Conservation (phyloP, 2,329 filamentous ascomycete species). For the Fusarium sp. region DNA sequence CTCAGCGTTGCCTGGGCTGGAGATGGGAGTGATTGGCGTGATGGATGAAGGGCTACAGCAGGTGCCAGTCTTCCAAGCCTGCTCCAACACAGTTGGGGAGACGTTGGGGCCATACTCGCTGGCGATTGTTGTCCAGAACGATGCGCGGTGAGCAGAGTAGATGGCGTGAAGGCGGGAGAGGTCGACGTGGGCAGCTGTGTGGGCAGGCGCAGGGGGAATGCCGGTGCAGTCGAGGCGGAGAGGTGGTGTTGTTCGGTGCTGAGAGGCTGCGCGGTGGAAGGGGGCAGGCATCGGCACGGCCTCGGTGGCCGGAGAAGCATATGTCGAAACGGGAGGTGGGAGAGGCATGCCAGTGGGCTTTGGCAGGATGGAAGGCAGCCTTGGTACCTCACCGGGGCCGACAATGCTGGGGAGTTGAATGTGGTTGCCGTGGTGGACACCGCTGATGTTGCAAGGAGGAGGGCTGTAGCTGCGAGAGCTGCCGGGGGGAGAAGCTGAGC, state of each 20-base stretch:
- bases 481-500: conserved; percentile 62
- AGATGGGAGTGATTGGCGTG: conserved; percentile 66
- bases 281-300: conserved; percentile 58
- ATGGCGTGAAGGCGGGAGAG: conserved; percentile 75
- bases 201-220: conserved; percentile 49
- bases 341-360: conserved; percentile 70
- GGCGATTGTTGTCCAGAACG: conserved; percentile 80
- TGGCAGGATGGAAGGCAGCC: conserved; percentile 72
- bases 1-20: conserved; percentile 62
- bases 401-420: conserved; percentile 66
- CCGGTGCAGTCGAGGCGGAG: conserved; percentile 72
- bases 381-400: conserved; percentile 57
- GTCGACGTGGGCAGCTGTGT: conserved; percentile 64
- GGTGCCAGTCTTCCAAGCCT: conserved; percentile 71
- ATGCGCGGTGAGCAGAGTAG: conserved; percentile 76
- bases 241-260: conserved; percentile 55
- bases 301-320: conserved; percentile 57
- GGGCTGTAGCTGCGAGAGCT: conserved; percentile 59
- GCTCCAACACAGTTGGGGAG: conserved; percentile 74
- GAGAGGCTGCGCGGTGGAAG: conserved; percentile 49
- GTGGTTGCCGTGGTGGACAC: conserved; percentile 53
- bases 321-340: conserved; percentile 53
- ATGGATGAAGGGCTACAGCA: conserved; percentile 54
- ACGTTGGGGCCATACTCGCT: conserved; percentile 76
- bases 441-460: conserved; percentile 54